Evolutionary conservation across 352 stramenopile genomes (phyloP), one percentile per base, ranked within the genome.

Genomic region (Salisapilia sapeloensis): DNA sequence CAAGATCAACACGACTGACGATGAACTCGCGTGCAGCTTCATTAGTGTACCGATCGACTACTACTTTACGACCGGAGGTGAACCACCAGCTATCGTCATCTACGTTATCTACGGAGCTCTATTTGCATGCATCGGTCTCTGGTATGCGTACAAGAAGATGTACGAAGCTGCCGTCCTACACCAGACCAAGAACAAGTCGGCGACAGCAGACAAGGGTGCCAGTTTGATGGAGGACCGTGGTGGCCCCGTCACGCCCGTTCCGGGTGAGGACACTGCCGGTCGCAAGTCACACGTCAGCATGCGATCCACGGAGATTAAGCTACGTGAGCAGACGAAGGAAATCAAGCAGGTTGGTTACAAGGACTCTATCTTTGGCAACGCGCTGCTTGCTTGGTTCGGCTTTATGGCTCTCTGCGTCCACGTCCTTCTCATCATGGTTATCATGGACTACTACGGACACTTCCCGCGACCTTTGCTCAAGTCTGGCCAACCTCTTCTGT

Each of bases 401-500:
- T 30, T 5, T 6, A 15, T 29, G 14, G 16, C 23, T 3, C 16
- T 3, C 14, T 3, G 14, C 5, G 14, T 36, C 3, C 17, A 36
- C 23, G 31, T 15, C 6, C 6, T 29, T 19, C 16, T 36, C 14
- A 27, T 36, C 31, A 13, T 36, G 6, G 13, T 36, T 17, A 27
- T 36, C 7, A 20, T 13, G n/a, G 3, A 27, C 31, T 30, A 36
- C 31, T 30, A 36, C 31, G 31, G 16, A 6, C 13, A 3, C 6
- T 36, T 36, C 30, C 25, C 36, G n/a, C 50, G 42, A 3, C 33
- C 36, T 21, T 43, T 56, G 4, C 52, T 60, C 22, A 40, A 53
- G 22, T 23, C 23, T 1, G 38, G 61, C 67, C 9, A 75, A 71
- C 32, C 71, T 82, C 32, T 46, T 52, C 28, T 42, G n/a, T n/a